These are phyloP conservation scores for Cryomyces minteri DNA, from an alignment of 495 filamentous ascomycete genomes.

Conservation along the genomic window DNA sequence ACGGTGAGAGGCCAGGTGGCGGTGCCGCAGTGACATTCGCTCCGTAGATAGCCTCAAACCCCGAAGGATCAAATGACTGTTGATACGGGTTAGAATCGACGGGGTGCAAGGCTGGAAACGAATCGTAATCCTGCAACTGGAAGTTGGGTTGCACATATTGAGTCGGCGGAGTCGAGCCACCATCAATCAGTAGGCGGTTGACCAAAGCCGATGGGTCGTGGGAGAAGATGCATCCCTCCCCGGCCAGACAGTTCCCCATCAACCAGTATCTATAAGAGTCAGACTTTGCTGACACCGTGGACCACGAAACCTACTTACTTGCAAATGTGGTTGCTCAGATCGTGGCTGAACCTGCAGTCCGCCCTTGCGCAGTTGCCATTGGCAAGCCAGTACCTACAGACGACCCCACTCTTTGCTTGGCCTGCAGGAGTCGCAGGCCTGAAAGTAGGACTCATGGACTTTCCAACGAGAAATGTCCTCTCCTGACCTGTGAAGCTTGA, in stretches of 20 bases:
- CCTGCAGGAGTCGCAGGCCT: slow-evolving; percentile 57
- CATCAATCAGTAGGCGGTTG: slow-evolving; percentile 22
- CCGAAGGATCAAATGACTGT: background rate
- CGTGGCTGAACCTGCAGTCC: slow-evolving; percentile 95
- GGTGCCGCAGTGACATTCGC: slow-evolving; percentile 24
- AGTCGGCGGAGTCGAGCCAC: slow-evolving; percentile 33
- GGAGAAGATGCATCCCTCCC: slow-evolving; percentile 89
- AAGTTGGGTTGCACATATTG: slow-evolving; percentile 41
- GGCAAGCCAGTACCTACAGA: slow-evolving; percentile 92
- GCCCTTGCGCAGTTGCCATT: slow-evolving; percentile 83
- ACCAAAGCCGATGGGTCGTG: slow-evolving; percentile 61
- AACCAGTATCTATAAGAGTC: slow-evolving; percentile 62
- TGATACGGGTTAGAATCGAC: slow-evolving; percentile 6
- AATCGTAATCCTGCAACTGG: slow-evolving; percentile 71
- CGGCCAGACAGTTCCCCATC: slow-evolving; percentile 88
- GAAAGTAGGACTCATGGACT: slow-evolving; percentile 65
- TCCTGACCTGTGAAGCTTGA: slow-evolving; percentile 6
- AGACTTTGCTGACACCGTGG: too few species aligned
- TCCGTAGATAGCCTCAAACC: background rate
- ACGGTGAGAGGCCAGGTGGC: slow-evolving; percentile 42
- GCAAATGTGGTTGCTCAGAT: slow-evolving; percentile 89
- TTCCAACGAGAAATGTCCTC: slow-evolving; percentile 57
- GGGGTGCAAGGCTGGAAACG: slow-evolving; percentile 69
- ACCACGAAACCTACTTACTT: slow-evolving; percentile 45
- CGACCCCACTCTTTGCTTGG: slow-evolving; percentile 51